Evolutionary conservation across 2,329 filamentous ascomycete species (phyloP).

Genomic region (Aspergillus niger): DNA sequence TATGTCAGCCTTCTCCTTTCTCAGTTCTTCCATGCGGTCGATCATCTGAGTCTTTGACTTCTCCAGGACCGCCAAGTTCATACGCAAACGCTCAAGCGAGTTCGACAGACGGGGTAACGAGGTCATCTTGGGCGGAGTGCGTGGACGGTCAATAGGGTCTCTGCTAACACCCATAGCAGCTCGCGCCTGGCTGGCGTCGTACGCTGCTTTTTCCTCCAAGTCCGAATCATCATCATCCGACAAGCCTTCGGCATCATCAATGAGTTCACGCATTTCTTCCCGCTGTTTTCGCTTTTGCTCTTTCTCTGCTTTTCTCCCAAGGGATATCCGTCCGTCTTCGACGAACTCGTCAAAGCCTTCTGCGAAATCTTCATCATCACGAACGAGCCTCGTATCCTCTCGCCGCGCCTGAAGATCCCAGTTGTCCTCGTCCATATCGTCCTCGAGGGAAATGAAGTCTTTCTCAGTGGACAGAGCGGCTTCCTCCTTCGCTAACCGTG

Average conservation of each 20-base stretch:
- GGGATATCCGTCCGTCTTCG: constrained; percentile 75
- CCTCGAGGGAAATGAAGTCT: constrained; percentile 49
- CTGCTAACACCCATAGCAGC: constrained; percentile 69
- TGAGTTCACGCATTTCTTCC: constrained; percentile 79
- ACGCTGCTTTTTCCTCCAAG: constrained; percentile 69
- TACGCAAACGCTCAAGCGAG: constrained; percentile 65
- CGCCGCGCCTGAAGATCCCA: constrained; percentile 55
- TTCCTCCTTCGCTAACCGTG: constrained; percentile 73
- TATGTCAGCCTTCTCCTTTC: constrained; percentile 69
- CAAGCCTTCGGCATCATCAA: constrained; percentile 72
- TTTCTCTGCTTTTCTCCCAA: constrained; percentile 76
- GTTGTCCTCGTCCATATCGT: constrained; percentile 44
- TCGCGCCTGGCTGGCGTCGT: constrained; percentile 82
- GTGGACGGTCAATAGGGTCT: constrained; percentile 42
- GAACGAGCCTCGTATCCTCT: constrained; percentile 72
- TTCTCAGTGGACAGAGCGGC: constrained; percentile 61
- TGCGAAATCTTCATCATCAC: constrained; percentile 86
- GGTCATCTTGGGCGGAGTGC: constrained; percentile 71
- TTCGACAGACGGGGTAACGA: constrained; percentile 73
- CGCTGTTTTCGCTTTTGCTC: constrained; percentile 67
- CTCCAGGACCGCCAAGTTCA: constrained; percentile 65
- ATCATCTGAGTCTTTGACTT: constrained; percentile 62
- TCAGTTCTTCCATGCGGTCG: constrained; percentile 65
- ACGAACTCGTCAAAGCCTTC: constrained; percentile 94
- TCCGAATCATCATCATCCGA: constrained; percentile 67